phyloP scores from a whole-genome alignment of 2,329 filamentous ascomycete genomes.

The Penicillium sp. region DNA sequence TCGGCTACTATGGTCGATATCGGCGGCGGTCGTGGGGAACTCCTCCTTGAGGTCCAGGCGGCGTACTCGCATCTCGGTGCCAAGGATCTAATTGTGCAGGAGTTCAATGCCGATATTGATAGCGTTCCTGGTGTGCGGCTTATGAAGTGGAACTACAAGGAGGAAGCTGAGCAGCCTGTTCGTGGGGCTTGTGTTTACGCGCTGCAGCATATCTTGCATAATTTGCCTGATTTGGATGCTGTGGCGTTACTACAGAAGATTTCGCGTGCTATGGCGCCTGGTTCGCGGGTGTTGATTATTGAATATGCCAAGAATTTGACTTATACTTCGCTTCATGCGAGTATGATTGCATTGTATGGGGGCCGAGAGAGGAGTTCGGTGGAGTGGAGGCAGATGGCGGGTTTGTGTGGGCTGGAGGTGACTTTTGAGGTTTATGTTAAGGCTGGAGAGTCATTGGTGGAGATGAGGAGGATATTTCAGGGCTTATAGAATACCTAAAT shows the following conservation, averaged over 20 bases:
- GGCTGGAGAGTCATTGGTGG: constrained; percentile 37
- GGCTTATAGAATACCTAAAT: too few species aligned
- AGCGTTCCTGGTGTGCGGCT: constrained; percentile 30
- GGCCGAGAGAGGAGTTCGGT: constrained; percentile 35
- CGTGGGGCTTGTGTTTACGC: constrained; percentile 36
- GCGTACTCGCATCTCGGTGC: constrained; percentile 31
- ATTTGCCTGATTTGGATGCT: constrained; percentile 39
- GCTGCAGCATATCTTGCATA: constrained; percentile 41
- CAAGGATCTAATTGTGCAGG: constrained; percentile 37
- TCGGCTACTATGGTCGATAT: constrained; percentile 38
- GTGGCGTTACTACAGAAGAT: constrained; percentile 39
- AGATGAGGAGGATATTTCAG: constrained; percentile 32
- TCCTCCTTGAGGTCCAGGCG: constrained; percentile 39
- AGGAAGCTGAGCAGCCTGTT: constrained; percentile 34
- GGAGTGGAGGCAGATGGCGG: constrained; percentile 39
- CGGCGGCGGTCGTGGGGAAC: constrained; percentile 39
- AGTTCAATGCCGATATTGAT: constrained; percentile 36
- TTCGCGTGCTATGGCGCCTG: constrained; percentile 34
- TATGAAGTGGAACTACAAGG: constrained; percentile 40
- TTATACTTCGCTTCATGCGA: constrained; percentile 38
- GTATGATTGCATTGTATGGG: constrained; percentile 40
- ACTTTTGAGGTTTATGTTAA: constrained; percentile 39
- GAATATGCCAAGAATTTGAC: constrained; percentile 39
- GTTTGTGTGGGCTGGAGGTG: constrained; percentile 33
- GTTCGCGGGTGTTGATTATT: constrained; percentile 38